These are phyloP conservation scores for Digitaria exilis DNA, from an alignment of 202 grass and related monocot species.

Conservation along the genomic window DNA sequence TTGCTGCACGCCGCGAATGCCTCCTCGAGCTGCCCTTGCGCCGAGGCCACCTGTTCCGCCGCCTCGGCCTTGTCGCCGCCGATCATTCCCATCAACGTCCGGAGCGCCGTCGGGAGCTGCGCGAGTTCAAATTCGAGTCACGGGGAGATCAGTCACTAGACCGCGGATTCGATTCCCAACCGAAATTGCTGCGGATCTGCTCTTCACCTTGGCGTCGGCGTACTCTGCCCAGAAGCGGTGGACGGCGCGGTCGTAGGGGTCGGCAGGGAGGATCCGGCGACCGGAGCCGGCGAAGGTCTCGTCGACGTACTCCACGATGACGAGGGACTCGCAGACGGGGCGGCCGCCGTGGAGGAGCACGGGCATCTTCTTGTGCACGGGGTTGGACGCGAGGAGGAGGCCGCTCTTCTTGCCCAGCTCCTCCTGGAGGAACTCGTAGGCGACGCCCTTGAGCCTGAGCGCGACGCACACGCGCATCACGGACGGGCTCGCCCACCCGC, in stretches of 20 bases:
- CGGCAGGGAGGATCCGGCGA: constrained; percentile 24
- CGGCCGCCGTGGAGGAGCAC: constrained; percentile 42
- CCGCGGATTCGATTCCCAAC: background rate
- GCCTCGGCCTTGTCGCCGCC: constrained; percentile 9
- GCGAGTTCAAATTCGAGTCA: background rate
- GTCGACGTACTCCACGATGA: constrained; percentile 34
- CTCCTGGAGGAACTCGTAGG: constrained; percentile 43
- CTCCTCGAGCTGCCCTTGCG: constrained; percentile 34
- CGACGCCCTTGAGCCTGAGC: constrained; percentile 34
- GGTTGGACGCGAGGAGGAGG: constrained; percentile 45
- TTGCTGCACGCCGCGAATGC: constrained; percentile 24
- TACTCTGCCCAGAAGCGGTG: constrained; percentile 46
- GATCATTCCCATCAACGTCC: background rate
- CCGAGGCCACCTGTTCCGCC: constrained; percentile 9
- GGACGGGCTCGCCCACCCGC: constrained; percentile 42
- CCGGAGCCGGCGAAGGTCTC: background rate
- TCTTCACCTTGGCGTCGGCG: constrained; percentile 34
- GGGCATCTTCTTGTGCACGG: constrained; percentile 46
- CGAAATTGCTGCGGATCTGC: background rate
- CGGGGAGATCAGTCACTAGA: too few species aligned
- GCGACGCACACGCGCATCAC: constrained; percentile 27
- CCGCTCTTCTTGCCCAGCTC: constrained; percentile 28
- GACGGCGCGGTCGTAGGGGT: constrained; percentile 30
- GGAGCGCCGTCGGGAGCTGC: constrained; percentile 24
- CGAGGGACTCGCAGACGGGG: constrained; percentile 44